Conservation (phyloP, 129 eudicot genomes). For the Solidago caesia region DNA sequence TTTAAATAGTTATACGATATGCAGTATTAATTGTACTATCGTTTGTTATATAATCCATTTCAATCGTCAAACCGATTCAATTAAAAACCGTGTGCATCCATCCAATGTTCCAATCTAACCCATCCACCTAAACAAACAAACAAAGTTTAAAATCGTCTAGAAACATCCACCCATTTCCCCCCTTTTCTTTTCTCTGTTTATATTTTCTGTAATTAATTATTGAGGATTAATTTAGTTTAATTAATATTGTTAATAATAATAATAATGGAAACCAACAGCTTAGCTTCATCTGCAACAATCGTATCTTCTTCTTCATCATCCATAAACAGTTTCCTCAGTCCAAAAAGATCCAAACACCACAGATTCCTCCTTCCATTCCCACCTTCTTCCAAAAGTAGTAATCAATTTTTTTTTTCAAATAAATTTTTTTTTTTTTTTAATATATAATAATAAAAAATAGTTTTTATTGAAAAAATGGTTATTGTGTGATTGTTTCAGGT, state of each 20-base stretch:
- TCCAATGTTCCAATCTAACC: neutral
- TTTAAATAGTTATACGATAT: no score
- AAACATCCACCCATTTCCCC: constrained; percentile 17
- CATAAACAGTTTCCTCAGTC: constrained; percentile 33
- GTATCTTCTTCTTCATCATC: constrained; percentile 41
- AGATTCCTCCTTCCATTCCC: constrained; percentile 46
- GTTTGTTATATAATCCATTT: no score
- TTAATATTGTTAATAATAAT: no score
- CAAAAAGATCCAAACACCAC: constrained; percentile 40
- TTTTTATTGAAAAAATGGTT: neutral
- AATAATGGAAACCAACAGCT: constrained; percentile 45
- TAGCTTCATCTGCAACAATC: constrained; percentile 49
- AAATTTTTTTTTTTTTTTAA: neutral
- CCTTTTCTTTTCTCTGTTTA: neutral
- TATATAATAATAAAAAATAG: neutral
- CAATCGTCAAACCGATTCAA: no score
- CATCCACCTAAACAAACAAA: neutral
- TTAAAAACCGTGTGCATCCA: no score
- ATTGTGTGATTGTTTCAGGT: constrained; percentile 33
- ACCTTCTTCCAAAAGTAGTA: constrained; percentile 53
- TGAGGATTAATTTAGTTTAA: no score
- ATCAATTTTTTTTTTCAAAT: neutral
- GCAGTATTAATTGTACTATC: no score
- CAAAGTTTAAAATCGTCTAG: constrained; percentile 21
- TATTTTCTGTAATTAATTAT: no score